These are phyloP conservation scores for Pseudopithomyces chartarum DNA, from an alignment of 2,329 filamentous ascomycete genomes.

Conservation along the genomic window DNA sequence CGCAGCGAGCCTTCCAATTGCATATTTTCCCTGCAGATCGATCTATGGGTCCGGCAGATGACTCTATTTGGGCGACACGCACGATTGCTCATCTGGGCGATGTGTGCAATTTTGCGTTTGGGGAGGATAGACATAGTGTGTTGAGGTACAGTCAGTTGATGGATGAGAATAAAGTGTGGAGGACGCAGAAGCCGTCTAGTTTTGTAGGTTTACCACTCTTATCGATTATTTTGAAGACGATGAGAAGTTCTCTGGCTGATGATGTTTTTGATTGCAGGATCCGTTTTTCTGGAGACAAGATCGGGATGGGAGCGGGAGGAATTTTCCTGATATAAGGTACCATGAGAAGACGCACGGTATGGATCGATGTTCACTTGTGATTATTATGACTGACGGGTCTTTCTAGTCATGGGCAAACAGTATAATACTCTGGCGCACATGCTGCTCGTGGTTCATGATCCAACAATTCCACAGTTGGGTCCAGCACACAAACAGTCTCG, in stretches of 20 bases:
- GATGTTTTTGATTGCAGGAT: constrained; percentile 15
- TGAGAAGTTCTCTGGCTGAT: not conserved
- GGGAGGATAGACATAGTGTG: constrained; percentile 39
- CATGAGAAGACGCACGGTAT: constrained; percentile 41
- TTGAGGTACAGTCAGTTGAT: constrained; percentile 36
- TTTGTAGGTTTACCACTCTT: constrained; percentile 15
- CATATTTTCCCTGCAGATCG: constrained; percentile 47
- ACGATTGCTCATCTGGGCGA: constrained; percentile 47
- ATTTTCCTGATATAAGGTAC: constrained; percentile 43
- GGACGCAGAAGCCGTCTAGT: constrained; percentile 34
- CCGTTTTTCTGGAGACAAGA: constrained; percentile 41
- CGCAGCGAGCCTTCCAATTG: constrained; percentile 41
- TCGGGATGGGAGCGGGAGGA: constrained; percentile 36
- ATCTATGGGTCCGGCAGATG: constrained; percentile 45
- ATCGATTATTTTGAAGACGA: not conserved
- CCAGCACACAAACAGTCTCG: constrained; percentile 40
- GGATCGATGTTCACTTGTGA: not conserved
- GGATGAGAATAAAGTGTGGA: constrained; percentile 43
- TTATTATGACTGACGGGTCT: not conserved
- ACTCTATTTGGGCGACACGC: constrained; percentile 50
- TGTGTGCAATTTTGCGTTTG: constrained; percentile 44
- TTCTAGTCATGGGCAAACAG: constrained; percentile 33
- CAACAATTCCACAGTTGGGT: constrained; percentile 43
- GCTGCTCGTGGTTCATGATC: constrained; percentile 42
- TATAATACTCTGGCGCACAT: constrained; percentile 44